Evolutionary conservation across 305 asterid genomes (phyloP), one percentile per base, ranked within the genome.

Genomic region (Fraxinus angustifolia): DNA sequence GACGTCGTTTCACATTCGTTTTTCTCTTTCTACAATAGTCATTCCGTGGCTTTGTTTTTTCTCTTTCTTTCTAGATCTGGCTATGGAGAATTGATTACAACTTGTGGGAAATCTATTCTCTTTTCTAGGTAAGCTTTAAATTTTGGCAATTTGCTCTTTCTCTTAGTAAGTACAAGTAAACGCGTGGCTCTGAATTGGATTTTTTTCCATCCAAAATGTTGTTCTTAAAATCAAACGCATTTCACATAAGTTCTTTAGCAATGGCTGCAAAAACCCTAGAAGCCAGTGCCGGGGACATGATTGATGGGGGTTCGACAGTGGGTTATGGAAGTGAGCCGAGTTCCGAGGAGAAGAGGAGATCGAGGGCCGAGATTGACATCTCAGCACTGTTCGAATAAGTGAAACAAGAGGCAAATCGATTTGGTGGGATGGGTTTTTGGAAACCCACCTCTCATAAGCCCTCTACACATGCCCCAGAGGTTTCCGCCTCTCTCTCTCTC

Each of bases 381-480:
- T 95, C 97, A 0, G 93, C 94, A 31, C 99, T 97, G 36, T 91
- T 95, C 82, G 97, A 91, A 89, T 95, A 97, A 0, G 99, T 95
- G 0, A 95, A 91, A 88, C 97, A 93, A 88, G 98, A 98, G 17
- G 96, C 94, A 3, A 87, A 34, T 75, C 90, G 91, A 17, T 95
- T 95, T 73, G 99, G 99, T n/a, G 99, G 98, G 4, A 92, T 94
- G 88, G 99, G 95, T 19, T 92, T 92, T 86, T 95, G 99, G 99
- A 92, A 85, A 84, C 96, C 98, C 89, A 23, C 75, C 83, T 85
- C 93, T 16, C 87, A 62, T 11, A 85, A 85, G 83, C 86, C 88
- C 76, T 50, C 83, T 68, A 75, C 78, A 14, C 71, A 62, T 72
- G 75, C 81, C 12, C 71, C 87, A 36, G 60, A 89, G 93, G 93